These are phyloP conservation scores for Paecilomyces dactylethromorphus DNA, from an alignment of 2,329 filamentous ascomycete species.

Conservation along the genomic window DNA sequence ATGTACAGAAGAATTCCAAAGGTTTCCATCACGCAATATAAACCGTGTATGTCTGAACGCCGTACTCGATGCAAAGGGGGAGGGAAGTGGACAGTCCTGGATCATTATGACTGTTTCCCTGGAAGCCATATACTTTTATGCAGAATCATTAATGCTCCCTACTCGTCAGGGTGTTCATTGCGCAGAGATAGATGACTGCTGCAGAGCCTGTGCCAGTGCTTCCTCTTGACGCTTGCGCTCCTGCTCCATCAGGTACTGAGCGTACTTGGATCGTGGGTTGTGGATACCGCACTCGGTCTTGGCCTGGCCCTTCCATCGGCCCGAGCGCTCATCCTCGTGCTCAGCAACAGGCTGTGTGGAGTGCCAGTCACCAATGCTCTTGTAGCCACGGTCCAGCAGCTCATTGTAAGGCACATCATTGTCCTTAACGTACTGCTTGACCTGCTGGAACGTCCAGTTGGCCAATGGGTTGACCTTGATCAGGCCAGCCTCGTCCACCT, in stretches of 20 bases:
- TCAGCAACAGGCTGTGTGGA: constrained; percentile 85
- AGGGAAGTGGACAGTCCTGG: not conserved
- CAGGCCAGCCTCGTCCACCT: constrained; percentile 83
- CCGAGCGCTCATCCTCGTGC: constrained; percentile 90
- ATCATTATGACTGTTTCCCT: not conserved
- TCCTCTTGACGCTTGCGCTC: constrained; percentile 61
- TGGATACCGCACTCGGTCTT: constrained; percentile 99
- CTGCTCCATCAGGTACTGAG: constrained; percentile 71
- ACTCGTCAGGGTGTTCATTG: constrained; percentile 12
- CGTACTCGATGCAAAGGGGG: not conserved
- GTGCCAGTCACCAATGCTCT: constrained; percentile 97
- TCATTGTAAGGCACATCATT: constrained; percentile 91
- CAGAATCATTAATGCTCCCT: not conserved
- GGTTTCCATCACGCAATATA: not conserved
- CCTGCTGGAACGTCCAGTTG: constrained; percentile 87
- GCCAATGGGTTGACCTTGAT: constrained; percentile 98
- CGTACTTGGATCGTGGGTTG: constrained; percentile 93
- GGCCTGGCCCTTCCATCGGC: constrained; percentile 89
- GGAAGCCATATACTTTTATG: not conserved
- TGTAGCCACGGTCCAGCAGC: constrained; percentile 89
- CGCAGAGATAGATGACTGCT: constrained; percentile 21
- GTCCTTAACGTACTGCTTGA: constrained; percentile 77
- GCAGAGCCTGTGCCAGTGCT: constrained; percentile 41
- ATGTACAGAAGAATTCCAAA: not conserved
- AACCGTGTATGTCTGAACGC: not conserved